Conservation (phyloP, 1,139 yeast species). For the Geotrichum histeridarum region DNA sequence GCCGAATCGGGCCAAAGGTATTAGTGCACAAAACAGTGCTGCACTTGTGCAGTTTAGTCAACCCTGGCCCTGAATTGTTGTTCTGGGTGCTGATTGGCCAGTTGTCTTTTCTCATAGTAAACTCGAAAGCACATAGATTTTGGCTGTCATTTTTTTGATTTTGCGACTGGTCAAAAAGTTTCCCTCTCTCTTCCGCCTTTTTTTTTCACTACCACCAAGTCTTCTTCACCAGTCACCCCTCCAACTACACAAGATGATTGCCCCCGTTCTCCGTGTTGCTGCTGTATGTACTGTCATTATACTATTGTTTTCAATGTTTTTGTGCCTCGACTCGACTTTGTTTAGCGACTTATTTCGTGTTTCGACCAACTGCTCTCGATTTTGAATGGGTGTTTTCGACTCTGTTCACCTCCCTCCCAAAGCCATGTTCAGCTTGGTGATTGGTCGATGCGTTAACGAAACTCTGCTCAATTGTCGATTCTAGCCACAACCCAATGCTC, state of each 20-base stretch:
- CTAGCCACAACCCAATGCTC: not conserved
- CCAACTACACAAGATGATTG: conserved; percentile 17
- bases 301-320: not conserved
- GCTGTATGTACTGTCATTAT: conserved; percentile 11
- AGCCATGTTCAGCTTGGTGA: not conserved
- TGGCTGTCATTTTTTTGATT: not conserved
- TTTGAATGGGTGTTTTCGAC: no score
- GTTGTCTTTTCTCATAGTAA: not conserved
- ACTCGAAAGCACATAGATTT: not conserved
- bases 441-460: not conserved
- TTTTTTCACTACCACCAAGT: conserved; percentile 1
- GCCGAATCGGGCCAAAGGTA: not conserved
- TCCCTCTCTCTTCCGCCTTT: not conserved
- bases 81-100: not conserved
- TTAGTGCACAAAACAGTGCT: not conserved
- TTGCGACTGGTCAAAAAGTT: not conserved
- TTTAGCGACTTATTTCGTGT: not conserved
- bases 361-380: no score
- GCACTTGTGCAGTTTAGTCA: not conserved
- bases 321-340: not conserved
- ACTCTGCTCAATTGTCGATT: not conserved
- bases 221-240: not conserved
- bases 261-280: conserved; percentile 20
- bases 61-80: not conserved
- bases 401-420: not conserved